Evolutionary conservation across 768 basidiomycete genomes (phyloP).

Genomic region (Suillus alpinus): DNA sequence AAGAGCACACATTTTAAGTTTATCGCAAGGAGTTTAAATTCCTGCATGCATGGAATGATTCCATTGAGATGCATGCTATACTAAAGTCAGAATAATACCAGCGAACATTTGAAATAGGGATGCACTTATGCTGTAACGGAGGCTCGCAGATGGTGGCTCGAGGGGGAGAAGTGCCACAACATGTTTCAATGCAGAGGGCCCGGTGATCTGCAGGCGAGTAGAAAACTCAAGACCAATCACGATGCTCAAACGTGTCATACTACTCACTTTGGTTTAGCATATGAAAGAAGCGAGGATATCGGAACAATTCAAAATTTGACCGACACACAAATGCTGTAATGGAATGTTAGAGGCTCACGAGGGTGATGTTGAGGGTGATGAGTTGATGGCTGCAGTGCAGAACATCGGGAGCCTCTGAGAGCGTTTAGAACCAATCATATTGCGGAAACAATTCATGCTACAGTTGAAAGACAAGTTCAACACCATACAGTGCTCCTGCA

Average conservation of each 20-base stretch:
- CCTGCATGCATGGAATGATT: not conserved
- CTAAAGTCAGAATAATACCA: not conserved
- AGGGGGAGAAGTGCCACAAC: not conserved
- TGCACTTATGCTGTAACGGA: not conserved
- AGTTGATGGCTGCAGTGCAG: not conserved
- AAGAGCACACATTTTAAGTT: not conserved
- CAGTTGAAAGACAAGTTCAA: not conserved
- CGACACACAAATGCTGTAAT: not conserved
- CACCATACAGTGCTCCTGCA: not conserved
- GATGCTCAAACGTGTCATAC: not conserved
- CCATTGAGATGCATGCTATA: not conserved
- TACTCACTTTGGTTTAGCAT: not conserved
- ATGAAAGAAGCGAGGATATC: not conserved
- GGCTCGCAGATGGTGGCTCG: not conserved
- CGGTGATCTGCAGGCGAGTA: not conserved
- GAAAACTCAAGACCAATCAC: not conserved
- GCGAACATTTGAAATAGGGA: not conserved
- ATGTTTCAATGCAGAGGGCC: not conserved
- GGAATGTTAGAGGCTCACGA: not conserved
- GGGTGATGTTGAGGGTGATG: not conserved
- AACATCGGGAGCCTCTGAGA: not conserved
- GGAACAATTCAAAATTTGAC: not conserved
- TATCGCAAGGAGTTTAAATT: not conserved
- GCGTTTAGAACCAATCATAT: not conserved
- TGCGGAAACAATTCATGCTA: not conserved